phyloP scores from a whole-genome alignment of 495 filamentous ascomycete genomes.

The Patellaria atrata region DNA sequence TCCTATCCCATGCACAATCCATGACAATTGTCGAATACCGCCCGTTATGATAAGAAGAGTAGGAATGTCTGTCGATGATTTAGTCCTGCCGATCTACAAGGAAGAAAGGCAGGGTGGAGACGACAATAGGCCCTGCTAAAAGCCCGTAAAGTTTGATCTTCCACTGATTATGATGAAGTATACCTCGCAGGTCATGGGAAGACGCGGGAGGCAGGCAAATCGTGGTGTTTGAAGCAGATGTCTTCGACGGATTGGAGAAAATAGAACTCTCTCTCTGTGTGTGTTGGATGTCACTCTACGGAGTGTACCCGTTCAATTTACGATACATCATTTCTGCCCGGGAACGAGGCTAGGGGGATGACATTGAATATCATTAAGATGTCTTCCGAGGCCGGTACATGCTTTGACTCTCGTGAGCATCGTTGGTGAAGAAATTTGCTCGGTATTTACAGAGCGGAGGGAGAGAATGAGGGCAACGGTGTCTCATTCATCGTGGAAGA shows the following conservation, averaged over 20 bases:
- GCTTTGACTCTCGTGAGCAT: too few species aligned
- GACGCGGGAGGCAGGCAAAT: slow-evolving; percentile 20
- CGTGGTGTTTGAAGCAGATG: slow-evolving; percentile 10
- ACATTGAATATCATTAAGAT: not conserved
- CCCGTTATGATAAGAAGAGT: slow-evolving; percentile 1
- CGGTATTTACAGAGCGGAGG: too few species aligned
- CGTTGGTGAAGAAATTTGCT: too few species aligned
- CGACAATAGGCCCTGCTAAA: slow-evolving; percentile 25
- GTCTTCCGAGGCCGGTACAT: not conserved
- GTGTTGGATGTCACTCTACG: not conserved
- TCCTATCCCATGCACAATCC: too few species aligned
- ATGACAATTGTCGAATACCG: too few species aligned
- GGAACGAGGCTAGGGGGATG: not conserved
- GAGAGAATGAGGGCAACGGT: too few species aligned
- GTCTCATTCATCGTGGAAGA: too few species aligned
- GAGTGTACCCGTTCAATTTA: not conserved
- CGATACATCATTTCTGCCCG: too few species aligned
- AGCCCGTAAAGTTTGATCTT: slow-evolving; percentile 21
- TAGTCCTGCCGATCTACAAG: slow-evolving; percentile 14
- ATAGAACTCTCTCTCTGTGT: not conserved
- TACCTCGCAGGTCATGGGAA: slow-evolving; percentile 17
- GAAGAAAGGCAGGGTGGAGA: slow-evolving; percentile 19
- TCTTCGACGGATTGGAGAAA: not conserved
- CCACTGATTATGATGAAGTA: slow-evolving; percentile 17
- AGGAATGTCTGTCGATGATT: slow-evolving; percentile 19